Conservation (phyloP, 1,139 yeast species). For the Geotrichum klebahnii region DNA sequence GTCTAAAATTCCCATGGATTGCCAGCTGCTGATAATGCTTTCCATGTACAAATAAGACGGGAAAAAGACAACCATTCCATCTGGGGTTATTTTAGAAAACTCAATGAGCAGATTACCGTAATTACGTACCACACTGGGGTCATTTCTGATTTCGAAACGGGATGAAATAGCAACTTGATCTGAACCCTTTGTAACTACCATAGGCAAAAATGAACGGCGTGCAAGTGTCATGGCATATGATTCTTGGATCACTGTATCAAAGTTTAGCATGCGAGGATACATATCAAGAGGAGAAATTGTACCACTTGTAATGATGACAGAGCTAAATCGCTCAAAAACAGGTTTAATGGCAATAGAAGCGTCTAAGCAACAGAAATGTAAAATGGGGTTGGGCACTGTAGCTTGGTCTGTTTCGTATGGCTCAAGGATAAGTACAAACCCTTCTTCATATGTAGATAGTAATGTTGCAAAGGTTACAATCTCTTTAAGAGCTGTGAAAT, state of each 20-base stretch:
- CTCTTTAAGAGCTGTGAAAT: conserved; percentile 86
- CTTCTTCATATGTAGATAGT: conserved; percentile 90
- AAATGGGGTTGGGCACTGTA: conserved; percentile 95
- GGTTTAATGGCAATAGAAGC: conserved; percentile 98
- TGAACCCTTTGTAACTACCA: conserved; percentile 94
- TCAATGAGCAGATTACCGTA: conserved; percentile 90
- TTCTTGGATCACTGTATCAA: conserved; percentile 89
- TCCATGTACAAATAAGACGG: conserved; percentile 98
- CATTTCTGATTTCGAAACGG: conserved; percentile 92
- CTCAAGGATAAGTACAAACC: conserved; percentile 85
- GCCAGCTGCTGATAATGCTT: conserved; percentile 97
- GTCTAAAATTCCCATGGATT: conserved; percentile 92
- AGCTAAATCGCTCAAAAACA: conserved; percentile 87
- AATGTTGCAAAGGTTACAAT: conserved; percentile 95
- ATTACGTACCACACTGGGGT: conserved; percentile 94
- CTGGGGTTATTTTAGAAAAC: conserved; percentile 93
- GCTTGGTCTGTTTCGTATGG: conserved; percentile 97
- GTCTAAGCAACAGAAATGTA: conserved; percentile 90
- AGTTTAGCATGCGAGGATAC: conserved; percentile 96
- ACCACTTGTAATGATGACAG: conserved; percentile 93
- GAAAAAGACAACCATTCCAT: conserved; percentile 95
- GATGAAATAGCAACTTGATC: conserved; percentile 97
- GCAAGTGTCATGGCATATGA: conserved; percentile 95
- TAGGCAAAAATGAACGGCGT: conserved; percentile 85
- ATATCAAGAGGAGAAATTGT: conserved; percentile 96